Evolutionary conservation across 495 filamentous ascomycete species (phyloP), one percentile per base, ranked within the genome.

Genomic region (Tuber magnatum): DNA sequence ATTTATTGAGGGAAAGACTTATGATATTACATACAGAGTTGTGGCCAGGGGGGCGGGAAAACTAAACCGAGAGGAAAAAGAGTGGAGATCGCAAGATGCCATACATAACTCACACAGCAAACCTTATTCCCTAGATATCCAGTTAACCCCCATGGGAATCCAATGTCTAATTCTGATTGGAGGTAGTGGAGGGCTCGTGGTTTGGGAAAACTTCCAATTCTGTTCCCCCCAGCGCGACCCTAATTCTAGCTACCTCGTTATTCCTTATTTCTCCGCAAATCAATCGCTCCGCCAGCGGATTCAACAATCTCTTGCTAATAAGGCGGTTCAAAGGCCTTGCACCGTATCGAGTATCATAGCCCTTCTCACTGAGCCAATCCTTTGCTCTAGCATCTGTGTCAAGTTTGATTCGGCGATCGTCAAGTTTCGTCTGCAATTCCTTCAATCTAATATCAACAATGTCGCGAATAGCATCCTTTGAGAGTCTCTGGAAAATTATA

Each of bases 271-370:
- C 87, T 18, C 95, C 95, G 51, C 92, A 87, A 74, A 97, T 97
- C 78, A 99, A 94, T 86, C 90, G 91, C 78, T 96, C 93, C 0
- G 96, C 95, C 41, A 98, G 86, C 8, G 89, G 87, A 85, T 97
- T 97, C 70, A 92, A 92, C 75, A 99, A 91, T 83, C 96, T 87
- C 81, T 92, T 97, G 12, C 90, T 87, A 73, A 99, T 97, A 24
- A 97, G 86, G 42, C 96, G 87, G 82, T 98, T 98, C 46, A 98
- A 87, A 41, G 95, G 95, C n/a, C 96, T 87, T 35, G 95, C 95
- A 74, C 96, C 95, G 83, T 92, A 98, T 80, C 89, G 90, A 24
- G 94, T 91, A 82, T 98, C 94, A 80, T 97, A 97, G 9, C 94
- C 93, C 76, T 89, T 88, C 78, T 94, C 91, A 42, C 91, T 92